A percentile compares a stretch with the other conserved stretches of the same genome.
phyloP scores from a whole-genome alignment of 371 early-diverging fungal genomes.

The Mortierella sp. region DNA sequence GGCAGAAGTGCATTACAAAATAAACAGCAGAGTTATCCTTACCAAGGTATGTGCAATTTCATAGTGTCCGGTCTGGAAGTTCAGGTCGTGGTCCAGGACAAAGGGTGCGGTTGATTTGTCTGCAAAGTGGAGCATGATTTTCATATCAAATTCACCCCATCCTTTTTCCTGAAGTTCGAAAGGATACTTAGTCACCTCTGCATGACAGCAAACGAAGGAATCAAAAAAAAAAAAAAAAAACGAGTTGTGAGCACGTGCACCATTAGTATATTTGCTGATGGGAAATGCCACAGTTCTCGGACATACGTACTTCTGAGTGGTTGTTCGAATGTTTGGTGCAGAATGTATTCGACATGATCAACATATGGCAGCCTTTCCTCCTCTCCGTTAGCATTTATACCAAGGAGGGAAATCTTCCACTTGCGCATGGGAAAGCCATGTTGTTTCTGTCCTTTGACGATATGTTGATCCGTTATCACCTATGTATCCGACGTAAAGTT shows the following conservation, averaged over 20 bases:
- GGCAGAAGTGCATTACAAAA: too few relatives aligned
- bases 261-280: too few relatives aligned
- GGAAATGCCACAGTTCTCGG: conserved; percentile 2
- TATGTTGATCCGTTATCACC: conserved; percentile 54
- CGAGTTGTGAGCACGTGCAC: too few relatives aligned
- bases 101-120: conserved; percentile 60
- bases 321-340: conserved; percentile 78
- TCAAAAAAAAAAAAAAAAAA: not conserved
- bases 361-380: conserved; percentile 64
- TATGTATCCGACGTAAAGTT: conserved; percentile 1
- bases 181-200: conserved; percentile 73
- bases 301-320: conserved; percentile 65
- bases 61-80: conserved; percentile 67
- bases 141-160: conserved; percentile 82
- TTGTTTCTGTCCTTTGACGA: conserved; percentile 54
- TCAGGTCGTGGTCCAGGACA: conserved; percentile 69
- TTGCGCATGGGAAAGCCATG: conserved; percentile 67
- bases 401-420: conserved; percentile 68
- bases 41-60: conserved; percentile 61
- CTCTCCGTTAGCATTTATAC: conserved; percentile 60
- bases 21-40: not conserved
- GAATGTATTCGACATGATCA: conserved; percentile 78
- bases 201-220: too few relatives aligned
- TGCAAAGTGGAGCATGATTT: conserved; percentile 66
- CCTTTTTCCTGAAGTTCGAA: conserved; percentile 73